phyloP scores from a whole-genome alignment of 768 basidiomycete genomes.

The Leccinum incarnatum region DNA sequence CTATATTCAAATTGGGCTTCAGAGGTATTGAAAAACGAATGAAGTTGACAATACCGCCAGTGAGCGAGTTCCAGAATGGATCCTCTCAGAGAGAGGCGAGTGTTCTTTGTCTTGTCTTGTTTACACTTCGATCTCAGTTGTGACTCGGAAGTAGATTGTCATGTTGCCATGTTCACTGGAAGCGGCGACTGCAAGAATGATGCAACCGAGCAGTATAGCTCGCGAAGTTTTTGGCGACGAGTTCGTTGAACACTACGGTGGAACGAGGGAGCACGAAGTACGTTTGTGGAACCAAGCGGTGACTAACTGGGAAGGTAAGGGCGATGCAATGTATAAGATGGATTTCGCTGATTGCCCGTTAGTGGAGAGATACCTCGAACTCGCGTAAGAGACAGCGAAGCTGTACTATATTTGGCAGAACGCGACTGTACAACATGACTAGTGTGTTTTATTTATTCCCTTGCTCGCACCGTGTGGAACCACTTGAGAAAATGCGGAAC shows the following conservation, averaged over 20 bases:
- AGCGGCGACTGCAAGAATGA: conserved; percentile 78
- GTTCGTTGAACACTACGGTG: conserved; percentile 93
- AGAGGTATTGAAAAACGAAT: conserved; percentile 83
- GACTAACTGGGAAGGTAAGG: conserved; percentile 89
- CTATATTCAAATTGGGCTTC: conserved; percentile 84
- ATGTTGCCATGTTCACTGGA: conserved; percentile 81
- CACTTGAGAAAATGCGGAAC: conserved; percentile 72
- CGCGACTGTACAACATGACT: neutral
- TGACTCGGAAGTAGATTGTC: conserved; percentile 45
- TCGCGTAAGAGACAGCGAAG: conserved; percentile 44
- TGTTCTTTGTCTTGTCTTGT: conserved; percentile 29
- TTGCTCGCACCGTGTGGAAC: conserved; percentile 40
- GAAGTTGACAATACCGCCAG: conserved; percentile 65
- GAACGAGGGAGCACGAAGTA: conserved; percentile 92
- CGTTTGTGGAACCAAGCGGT: conserved; percentile 85
- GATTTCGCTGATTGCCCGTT: conserved; percentile 11
- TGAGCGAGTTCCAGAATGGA: conserved; percentile 34
- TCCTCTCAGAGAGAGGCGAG: conserved; percentile 59
- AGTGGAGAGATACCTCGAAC: conserved; percentile 87
- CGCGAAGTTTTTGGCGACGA: conserved; percentile 84
- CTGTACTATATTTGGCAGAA: neutral
- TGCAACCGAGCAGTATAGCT: conserved; percentile 73
- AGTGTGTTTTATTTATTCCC: neutral
- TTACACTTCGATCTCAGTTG: neutral
- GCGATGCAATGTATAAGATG: neutral